Conservation (phyloP, 345 rosid genomes). For the Chamaenerion angustifolium region DNA sequence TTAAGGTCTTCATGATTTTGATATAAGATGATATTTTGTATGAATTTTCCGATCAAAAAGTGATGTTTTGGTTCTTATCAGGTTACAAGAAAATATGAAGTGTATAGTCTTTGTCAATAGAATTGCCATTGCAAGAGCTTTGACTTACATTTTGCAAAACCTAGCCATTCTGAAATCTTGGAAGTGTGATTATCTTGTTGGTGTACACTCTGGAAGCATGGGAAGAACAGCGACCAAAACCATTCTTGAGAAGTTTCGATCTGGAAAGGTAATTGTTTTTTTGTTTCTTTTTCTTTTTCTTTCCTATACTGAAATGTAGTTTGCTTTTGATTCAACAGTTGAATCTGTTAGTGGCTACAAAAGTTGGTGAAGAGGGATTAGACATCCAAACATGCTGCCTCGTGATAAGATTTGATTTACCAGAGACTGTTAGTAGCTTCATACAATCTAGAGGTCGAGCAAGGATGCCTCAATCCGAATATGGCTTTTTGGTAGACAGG, state of each 20-base stretch:
- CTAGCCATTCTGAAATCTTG: constrained; percentile 49
- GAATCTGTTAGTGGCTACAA: constrained; percentile 87
- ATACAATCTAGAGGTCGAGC: constrained; percentile 99
- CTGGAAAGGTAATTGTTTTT: constrained; percentile 48
- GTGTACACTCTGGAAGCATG: constrained; percentile 77
- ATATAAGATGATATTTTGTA: not conserved
- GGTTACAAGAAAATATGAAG: constrained; percentile 67
- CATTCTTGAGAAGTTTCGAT: constrained; percentile 59
- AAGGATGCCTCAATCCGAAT: constrained; percentile 87
- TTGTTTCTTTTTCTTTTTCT: not conserved
- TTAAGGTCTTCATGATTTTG: not conserved
- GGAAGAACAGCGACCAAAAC: constrained; percentile 51
- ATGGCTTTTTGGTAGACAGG: constrained; percentile 91
- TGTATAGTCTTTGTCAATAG: constrained; percentile 87
- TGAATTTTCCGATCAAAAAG: constrained; percentile 8
- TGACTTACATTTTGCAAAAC: constrained; percentile 55
- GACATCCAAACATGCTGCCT: constrained; percentile 97
- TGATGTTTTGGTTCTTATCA: constrained; percentile 23
- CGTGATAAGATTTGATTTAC: constrained; percentile 88
- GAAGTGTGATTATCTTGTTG: constrained; percentile 85
- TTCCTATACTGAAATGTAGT: not conserved
- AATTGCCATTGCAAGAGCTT: constrained; percentile 67
- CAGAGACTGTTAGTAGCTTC: constrained; percentile 90
- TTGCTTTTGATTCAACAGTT: constrained; percentile 37
- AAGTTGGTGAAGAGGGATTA: constrained; percentile 98